A percentile compares a stretch with the other conserved stretches of the same genome.
Evolutionary conservation across 768 basidiomycete genomes (phyloP).

Genomic region (Hortiboletus campestris): DNA sequence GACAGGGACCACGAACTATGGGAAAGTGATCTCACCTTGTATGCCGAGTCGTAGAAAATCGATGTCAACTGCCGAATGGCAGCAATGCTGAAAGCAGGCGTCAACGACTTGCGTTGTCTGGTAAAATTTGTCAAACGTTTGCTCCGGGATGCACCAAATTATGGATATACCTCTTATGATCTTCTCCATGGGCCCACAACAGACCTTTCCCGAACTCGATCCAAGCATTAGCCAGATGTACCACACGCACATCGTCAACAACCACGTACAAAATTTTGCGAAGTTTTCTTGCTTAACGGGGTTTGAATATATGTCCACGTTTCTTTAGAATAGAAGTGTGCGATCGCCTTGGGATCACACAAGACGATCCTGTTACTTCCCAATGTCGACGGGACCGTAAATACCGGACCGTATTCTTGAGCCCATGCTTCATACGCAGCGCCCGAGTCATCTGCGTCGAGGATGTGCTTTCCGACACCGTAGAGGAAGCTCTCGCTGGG

Average conservation of each 20-base stretch:
- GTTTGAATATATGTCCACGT: slow-evolving; percentile 41
- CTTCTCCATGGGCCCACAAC: slow-evolving; percentile 36
- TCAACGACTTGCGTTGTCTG: slow-evolving; percentile 38
- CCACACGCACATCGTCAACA: too few species aligned
- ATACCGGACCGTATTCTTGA: slow-evolving; percentile 17
- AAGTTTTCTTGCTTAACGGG: slow-evolving; percentile 29
- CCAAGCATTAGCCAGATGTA: not conserved
- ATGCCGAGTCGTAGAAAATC: slow-evolving; percentile 40
- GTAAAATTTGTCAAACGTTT: not conserved
- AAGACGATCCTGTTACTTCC: not conserved
- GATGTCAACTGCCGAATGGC: slow-evolving; percentile 37
- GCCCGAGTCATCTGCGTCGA: not conserved
- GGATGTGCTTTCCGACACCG: slow-evolving; percentile 11
- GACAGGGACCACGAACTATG: not conserved
- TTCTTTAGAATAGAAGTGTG: not conserved
- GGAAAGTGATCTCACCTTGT: slow-evolving; percentile 3
- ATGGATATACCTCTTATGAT: slow-evolving; percentile 39
- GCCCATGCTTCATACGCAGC: slow-evolving; percentile 24
- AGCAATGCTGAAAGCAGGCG: slow-evolving; percentile 38
- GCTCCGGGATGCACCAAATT: not conserved
- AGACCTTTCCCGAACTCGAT: slow-evolving; percentile 30
- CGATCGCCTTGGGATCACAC: too few species aligned
- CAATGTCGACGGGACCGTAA: slow-evolving; percentile 14
- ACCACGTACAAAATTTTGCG: slow-evolving; percentile 22
- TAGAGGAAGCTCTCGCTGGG: slow-evolving; percentile 4